A percentile compares a stretch with the other conserved stretches of the same genome.
Evolutionary conservation across 1,139 yeast genomes (phyloP).

Genomic region (Saccharomyces pastorianus): DNA sequence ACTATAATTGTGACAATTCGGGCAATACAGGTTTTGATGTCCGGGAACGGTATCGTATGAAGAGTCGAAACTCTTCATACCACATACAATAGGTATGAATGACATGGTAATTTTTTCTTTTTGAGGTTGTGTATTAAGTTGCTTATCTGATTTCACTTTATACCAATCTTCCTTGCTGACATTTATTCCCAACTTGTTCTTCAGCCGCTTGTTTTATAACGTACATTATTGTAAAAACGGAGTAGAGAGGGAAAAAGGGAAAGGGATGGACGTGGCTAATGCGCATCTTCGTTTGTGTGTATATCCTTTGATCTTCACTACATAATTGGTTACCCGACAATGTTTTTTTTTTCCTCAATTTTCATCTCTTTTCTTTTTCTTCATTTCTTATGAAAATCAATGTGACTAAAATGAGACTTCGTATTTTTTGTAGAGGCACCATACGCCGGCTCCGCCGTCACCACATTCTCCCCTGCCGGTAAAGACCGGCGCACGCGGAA

Average conservation of each 20-base stretch:
- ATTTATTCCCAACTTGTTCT: not conserved
- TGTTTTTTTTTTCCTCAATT: not conserved
- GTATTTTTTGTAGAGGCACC: not conserved
- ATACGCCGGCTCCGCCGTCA: not conserved
- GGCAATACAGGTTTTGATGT: conserved; percentile 30
- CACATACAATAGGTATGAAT: conserved; percentile 3
- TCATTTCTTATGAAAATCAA: not conserved
- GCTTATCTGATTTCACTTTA: not conserved
- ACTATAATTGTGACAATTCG: conserved; percentile 37
- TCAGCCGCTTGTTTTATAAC: not conserved
- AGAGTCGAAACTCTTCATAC: conserved; percentile 3
- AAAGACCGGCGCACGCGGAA: not conserved
- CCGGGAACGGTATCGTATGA: conserved; percentile 13
- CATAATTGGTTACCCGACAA: not conserved
- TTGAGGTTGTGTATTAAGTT: not conserved
- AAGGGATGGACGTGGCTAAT: not conserved
- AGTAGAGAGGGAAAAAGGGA: not conserved
- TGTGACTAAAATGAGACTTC: not conserved
- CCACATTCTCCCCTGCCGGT: not conserved
- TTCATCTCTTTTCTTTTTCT: not conserved
- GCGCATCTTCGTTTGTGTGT: not conserved
- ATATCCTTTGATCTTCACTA: not conserved
- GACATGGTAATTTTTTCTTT: not conserved
- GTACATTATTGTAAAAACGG: no score
- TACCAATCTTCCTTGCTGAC: not conserved